Base-by-base conservation (phyloP, 192 early-diverging fungal species). In the Umbelopsis ramanniana region DNA sequence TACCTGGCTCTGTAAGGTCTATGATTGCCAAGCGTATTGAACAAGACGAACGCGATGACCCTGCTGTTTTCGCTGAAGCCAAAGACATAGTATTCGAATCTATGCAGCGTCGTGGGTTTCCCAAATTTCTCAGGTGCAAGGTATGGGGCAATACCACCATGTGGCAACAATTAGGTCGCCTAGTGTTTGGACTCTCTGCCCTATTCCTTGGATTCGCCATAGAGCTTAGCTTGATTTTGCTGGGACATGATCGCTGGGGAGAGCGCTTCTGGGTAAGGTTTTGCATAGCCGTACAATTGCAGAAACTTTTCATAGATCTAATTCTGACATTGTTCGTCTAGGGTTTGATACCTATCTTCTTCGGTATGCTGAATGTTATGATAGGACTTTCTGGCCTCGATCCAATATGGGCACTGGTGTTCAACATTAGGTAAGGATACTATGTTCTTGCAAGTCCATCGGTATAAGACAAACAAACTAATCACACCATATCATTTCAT, bases 71-170 rank as follows among this genome's bases (percentile, higher is more conserved):
- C 75, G 55, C 77, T 2, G 89, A 88, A 54, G 87, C 87, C n/a
- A 84, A 86, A 22, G 76, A 87, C 38, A 77, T 81, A 72, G 72
- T 83, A 21, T 86, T 79, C 73, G 78, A 85, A 33, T 78, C 74
- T 0, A 88, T 90, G 87, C 76, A 85, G 50, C 67, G 72, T 22
- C 75, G 82, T 33, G 80, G 80, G 14, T 90, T 85, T 55, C 87
- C 89, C n/a, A 75, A 82, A 33, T 90, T 90, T 63, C 48, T 90
- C 12, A 66, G 81, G 24, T 73, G 81, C 11, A 82, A 85, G 21
- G 86, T 83, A 11, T 88, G 82, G 71, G 86, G 87, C 2, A 90
- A 90, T 67, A 81, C 87, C 55, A 83, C 75, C 7, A 60, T 78
- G 15, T 76, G 70, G 37, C 87, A 90, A 24, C 78, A 76, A 22